Evolutionary conservation across 805 yeast genomes (phyloP).

Genomic region (Maudiozyma saulgeensis): DNA sequence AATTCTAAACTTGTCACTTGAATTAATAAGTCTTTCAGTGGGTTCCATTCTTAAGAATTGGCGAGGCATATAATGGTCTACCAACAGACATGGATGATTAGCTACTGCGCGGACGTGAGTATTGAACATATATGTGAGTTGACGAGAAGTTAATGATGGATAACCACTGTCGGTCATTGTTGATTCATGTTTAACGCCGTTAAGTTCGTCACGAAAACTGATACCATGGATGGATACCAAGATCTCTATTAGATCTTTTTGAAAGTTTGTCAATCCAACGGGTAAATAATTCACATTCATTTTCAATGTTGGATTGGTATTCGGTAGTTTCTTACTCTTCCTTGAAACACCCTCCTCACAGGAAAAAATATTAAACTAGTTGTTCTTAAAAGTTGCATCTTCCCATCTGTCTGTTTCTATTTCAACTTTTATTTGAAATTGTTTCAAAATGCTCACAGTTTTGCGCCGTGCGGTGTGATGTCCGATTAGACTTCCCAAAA

Average conservation of each 20-base stretch:
- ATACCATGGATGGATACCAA: constrained; percentile 35
- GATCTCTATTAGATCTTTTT: constrained; percentile 36
- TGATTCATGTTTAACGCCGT: background rate
- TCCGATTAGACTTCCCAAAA: too few relatives aligned
- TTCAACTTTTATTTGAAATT: too few relatives aligned
- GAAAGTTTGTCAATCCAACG: constrained; percentile 35
- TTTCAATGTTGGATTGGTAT: too few relatives aligned
- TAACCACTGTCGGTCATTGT: constrained; percentile 10
- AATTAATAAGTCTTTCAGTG: constrained; percentile 40
- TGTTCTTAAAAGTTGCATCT: too few relatives aligned
- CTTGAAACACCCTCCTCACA: background rate
- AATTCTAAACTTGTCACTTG: constrained; percentile 52
- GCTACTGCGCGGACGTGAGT: constrained; percentile 39
- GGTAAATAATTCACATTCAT: constrained; percentile 27
- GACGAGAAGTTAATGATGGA: constrained; percentile 29
- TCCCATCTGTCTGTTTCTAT: too few relatives aligned
- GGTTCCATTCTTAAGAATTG: constrained; percentile 58
- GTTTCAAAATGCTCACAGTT: too few relatives aligned
- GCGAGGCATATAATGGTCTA: constrained; percentile 70
- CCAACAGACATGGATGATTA: constrained; percentile 62
- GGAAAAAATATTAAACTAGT: too few relatives aligned
- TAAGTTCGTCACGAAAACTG: constrained; percentile 20
- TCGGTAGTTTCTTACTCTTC: too few relatives aligned
- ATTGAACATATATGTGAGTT: constrained; percentile 22
- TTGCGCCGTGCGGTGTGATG: too few relatives aligned